These are phyloP conservation scores for Xylona heveae DNA, from an alignment of 495 filamentous ascomycete genomes.

Conservation along the genomic window DNA sequence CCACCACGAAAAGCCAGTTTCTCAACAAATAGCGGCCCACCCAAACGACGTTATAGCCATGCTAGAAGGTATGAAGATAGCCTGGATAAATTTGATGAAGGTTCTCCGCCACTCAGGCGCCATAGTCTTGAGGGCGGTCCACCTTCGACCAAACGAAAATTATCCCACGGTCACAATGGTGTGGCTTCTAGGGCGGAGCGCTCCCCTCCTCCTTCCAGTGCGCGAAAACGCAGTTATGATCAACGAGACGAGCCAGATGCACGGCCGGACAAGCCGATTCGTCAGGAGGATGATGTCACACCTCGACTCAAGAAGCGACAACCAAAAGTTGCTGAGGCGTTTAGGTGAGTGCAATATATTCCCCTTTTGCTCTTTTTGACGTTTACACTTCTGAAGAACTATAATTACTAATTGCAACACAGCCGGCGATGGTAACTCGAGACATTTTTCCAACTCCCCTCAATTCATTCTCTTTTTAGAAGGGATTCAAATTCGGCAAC, in stretches of 20 bases:
- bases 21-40: no score
- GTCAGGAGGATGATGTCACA: background rate
- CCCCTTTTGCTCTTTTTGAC: no score
- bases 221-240: background rate
- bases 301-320: conserved; percentile 5
- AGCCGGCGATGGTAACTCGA: no score
- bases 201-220: background rate
- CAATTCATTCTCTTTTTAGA: no score
- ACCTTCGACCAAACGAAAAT: background rate
- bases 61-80: background rate
- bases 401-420: no score
- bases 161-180: background rate
- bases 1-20: no score
- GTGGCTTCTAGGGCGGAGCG: background rate
- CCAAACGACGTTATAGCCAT: background rate
- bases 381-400: no score
- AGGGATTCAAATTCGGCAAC: no score
- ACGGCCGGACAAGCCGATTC: background rate
- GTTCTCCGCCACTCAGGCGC: no score
- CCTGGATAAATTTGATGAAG: no score
- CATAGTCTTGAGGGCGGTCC: no score
- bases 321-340: conserved; percentile 18
- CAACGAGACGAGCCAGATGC: background rate
- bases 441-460: no score
- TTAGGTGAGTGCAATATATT: conserved; percentile 24